Base-by-base conservation (phyloP, 2,329 filamentous ascomycete genomes). In the Apiospora phragmitis region DNA sequence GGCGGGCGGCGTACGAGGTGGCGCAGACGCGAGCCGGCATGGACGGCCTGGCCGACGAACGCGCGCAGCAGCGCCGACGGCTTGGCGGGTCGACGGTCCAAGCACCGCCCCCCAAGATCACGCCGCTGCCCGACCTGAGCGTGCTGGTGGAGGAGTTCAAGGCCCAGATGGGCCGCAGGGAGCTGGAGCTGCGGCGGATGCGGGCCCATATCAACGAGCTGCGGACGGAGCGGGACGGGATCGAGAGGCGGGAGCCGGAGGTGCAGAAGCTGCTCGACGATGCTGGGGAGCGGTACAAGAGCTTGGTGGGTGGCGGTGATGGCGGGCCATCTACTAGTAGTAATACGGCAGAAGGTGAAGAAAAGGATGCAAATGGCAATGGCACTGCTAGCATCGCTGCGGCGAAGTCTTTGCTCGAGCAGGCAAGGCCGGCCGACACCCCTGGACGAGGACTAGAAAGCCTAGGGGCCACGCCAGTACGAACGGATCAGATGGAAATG, bases 21-120 rank as follows among this genome's bases (percentile, higher is more conserved):
- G 92, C 93, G 5, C 95, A 98, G 83, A 95, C 93, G 11, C 89
- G 92, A 26, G 93, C 93, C 4, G 95, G 94, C n/a, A 92, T 96
- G 83, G 95, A 95, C 76, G 92, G 91, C 0, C 77, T 92, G 29
- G 86, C 71, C 73, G 82, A 85, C 76, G 86, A 85, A 76, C 84
- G 79, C 18, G 80, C 83, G 65, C 80, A 83, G 47, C 82, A 82
- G 69, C 81, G 81, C 35, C 72, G 79, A 8, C 79, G 83, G 2
- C 70, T 76, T 16, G 79, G 77, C 47, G n/a, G 21, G 45, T 76
- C 78, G 51, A 78, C 79, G 35, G 75, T 80, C 47, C 74, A 80
- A 73, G 79, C 85, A 26, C 79, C 85, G 14, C 92, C 92, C 0
- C 89, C 93, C 3, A 91, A 89, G 72, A 93, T 97, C 76, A 91